A percentile compares a stretch with the other conserved stretches of the same genome.
Conservation (phyloP, 805 yeast species). For the Metschnikowia baotianmanensis region DNA sequence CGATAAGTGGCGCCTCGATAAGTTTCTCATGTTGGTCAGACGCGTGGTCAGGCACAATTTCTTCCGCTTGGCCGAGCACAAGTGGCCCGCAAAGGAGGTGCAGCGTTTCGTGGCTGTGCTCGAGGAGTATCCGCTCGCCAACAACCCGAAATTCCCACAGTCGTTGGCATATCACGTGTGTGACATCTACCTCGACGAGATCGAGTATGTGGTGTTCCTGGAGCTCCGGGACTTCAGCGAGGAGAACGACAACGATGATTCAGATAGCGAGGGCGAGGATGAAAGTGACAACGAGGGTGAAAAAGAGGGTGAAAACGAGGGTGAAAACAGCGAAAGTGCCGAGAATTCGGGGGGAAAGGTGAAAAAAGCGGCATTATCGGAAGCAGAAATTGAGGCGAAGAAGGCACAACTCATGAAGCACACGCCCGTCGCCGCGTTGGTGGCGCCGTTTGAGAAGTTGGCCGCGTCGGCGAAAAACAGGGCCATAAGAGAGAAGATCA, state of each 20-base stretch:
- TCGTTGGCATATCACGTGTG: conserved; percentile 83
- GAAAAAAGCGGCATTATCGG: conserved; percentile 29
- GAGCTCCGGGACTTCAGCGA: conserved; percentile 39
- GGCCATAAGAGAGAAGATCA: conserved; percentile 62
- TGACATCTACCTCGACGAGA: conserved; percentile 82
- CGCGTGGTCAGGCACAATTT: conserved; percentile 67
- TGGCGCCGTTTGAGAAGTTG: conserved; percentile 61
- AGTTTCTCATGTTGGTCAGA: conserved; percentile 78
- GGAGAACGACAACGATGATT: conserved; percentile 37
- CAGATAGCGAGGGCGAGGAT: conserved; percentile 36
- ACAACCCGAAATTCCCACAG: conserved; percentile 57
- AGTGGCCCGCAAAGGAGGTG: conserved; percentile 52
- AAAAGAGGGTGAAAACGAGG: conserved; percentile 4
- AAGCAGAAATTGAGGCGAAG: conserved; percentile 20
- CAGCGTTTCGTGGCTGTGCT: conserved; percentile 44
- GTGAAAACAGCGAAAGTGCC: not conserved
- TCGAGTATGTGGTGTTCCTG: conserved; percentile 62
- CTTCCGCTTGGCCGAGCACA: conserved; percentile 47
- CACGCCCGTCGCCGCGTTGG: conserved; percentile 53
- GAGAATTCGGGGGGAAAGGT: conserved; percentile 8
- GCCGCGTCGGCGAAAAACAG: conserved; percentile 50
- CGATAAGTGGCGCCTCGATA: conserved; percentile 86
- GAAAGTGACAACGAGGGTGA: conserved; percentile 18
- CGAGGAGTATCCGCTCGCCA: conserved; percentile 50
- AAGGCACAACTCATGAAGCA: conserved; percentile 34